Evolutionary conservation across 2,329 filamentous ascomycete genomes (phyloP).

Genomic region (Cordyceps javanica): DNA sequence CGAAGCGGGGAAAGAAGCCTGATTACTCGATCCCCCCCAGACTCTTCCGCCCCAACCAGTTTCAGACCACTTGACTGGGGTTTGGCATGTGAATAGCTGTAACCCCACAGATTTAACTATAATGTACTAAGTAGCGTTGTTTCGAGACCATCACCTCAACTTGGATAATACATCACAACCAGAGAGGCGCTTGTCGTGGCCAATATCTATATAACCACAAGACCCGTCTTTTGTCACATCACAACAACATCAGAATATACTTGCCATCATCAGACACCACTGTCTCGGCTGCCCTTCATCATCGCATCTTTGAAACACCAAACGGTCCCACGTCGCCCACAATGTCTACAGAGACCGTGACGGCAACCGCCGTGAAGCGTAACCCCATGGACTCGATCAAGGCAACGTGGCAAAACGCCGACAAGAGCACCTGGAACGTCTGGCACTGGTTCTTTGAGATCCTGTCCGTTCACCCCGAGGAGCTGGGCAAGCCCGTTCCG

Average conservation of each 20-base stretch:
- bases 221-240: background rate
- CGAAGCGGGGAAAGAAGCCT: background rate
- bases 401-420: slow-evolving; percentile 30
- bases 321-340: too few relatives aligned
- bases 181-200: background rate
- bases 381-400: slow-evolving; percentile 32
- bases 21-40: background rate
- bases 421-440: slow-evolving; percentile 24
- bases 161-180: background rate
- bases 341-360: slow-evolving; percentile 9
- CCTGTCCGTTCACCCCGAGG: slow-evolving; percentile 22
- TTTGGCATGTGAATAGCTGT: slow-evolving; percentile 3
- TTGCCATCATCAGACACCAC: background rate
- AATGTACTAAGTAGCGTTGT: background rate
- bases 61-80: background rate
- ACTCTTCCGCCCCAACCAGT: slow-evolving; percentile 2
- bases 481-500: slow-evolving; percentile 27
- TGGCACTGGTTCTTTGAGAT: slow-evolving; percentile 28
- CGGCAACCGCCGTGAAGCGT: slow-evolving; percentile 5
- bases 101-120: slow-evolving; percentile 2
- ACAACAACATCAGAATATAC: background rate
- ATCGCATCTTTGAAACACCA: background rate
- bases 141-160: background rate
- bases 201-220: background rate
- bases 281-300: background rate